A percentile compares a stretch with the other conserved stretches of the same genome.
Evolutionary conservation across 352 stramenopile species (phyloP).

Genomic region (Thraustotheca clavata): DNA sequence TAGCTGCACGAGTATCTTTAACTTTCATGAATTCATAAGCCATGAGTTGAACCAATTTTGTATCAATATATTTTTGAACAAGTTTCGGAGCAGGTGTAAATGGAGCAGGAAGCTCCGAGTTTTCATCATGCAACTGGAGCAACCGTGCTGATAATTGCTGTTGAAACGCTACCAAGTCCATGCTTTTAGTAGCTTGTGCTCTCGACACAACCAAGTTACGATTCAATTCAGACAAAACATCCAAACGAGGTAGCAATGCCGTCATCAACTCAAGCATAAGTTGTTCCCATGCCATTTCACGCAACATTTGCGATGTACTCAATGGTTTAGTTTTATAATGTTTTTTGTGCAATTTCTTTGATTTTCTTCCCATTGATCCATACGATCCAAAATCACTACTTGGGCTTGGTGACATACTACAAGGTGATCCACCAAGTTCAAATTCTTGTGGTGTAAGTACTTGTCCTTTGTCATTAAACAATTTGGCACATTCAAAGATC

Average conservation of each 20-base stretch:
- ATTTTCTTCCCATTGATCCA: conserved; percentile 18
- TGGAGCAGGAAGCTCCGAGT: conserved; percentile 26
- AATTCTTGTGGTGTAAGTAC: conserved; percentile 69
- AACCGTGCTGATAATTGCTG: conserved; percentile 40
- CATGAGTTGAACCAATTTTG: not conserved
- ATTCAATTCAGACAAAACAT: conserved; percentile 77
- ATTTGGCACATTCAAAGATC: conserved; percentile 65
- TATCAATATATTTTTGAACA: conserved; percentile 38
- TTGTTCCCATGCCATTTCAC: conserved; percentile 32
- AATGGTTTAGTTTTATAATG: not conserved
- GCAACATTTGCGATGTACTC: conserved; percentile 16
- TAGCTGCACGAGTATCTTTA: not conserved
- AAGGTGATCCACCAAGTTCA: conserved; percentile 44
- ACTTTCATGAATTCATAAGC: conserved; percentile 16
- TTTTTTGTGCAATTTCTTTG: conserved; percentile 27
- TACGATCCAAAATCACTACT: conserved; percentile 53
- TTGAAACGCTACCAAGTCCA: conserved; percentile 42
- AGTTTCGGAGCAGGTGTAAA: conserved; percentile 23
- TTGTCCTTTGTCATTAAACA: conserved; percentile 67
- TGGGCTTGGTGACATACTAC: conserved; percentile 27
- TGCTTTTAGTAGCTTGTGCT: not conserved
- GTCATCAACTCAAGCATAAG: conserved; percentile 73
- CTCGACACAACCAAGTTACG: conserved; percentile 3
- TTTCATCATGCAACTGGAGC: conserved; percentile 69
- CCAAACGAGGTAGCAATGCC: conserved; percentile 46